Conservation (phyloP, 2,329 filamentous ascomycete species). For the Aspergillus niger region DNA sequence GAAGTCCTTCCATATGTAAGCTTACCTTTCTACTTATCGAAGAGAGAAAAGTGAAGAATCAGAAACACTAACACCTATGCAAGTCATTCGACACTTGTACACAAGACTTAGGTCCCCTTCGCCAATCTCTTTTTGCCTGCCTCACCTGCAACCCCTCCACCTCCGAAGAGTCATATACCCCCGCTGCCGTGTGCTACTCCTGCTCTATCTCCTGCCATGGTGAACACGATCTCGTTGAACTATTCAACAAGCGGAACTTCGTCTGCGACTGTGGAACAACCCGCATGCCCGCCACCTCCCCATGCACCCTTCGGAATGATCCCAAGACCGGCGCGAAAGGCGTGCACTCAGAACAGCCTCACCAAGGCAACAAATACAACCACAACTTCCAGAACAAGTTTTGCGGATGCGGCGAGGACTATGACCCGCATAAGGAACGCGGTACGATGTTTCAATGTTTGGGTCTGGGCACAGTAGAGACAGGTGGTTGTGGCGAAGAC, state of each 20-base stretch:
- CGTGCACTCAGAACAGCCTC: slow-evolving; percentile 70
- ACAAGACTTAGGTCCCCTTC: slow-evolving; percentile 80
- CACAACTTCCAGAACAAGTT: slow-evolving; percentile 94
- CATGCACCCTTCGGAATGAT: slow-evolving; percentile 76
- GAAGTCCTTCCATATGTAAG: slow-evolving; percentile 90
- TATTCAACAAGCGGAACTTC: slow-evolving; percentile 94
- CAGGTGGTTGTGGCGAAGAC: slow-evolving; percentile 91
- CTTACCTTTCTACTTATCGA: not conserved
- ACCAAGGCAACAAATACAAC: slow-evolving; percentile 83
- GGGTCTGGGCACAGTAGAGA: slow-evolving; percentile 75
- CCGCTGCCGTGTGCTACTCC: slow-evolving; percentile 90
- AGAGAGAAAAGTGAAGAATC: slow-evolving; percentile 3
- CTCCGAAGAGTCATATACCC: slow-evolving; percentile 62
- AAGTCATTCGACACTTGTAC: slow-evolving; percentile 95
- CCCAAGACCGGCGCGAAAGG: slow-evolving; percentile 73
- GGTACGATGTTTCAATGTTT: slow-evolving; percentile 98
- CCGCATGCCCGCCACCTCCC: slow-evolving; percentile 67
- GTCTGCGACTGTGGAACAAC: slow-evolving; percentile 95
- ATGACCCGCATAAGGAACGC: slow-evolving; percentile 85
- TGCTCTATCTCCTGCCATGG: slow-evolving; percentile 97
- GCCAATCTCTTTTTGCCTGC: slow-evolving; percentile 89
- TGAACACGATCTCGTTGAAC: slow-evolving; percentile 90
- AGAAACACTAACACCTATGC: slow-evolving; percentile 15
- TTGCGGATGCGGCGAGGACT: slow-evolving; percentile 84
- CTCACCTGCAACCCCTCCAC: slow-evolving; percentile 84